Conservation (phyloP, 2,329 filamentous ascomycete genomes). For the Chaetomium sp. region DNA sequence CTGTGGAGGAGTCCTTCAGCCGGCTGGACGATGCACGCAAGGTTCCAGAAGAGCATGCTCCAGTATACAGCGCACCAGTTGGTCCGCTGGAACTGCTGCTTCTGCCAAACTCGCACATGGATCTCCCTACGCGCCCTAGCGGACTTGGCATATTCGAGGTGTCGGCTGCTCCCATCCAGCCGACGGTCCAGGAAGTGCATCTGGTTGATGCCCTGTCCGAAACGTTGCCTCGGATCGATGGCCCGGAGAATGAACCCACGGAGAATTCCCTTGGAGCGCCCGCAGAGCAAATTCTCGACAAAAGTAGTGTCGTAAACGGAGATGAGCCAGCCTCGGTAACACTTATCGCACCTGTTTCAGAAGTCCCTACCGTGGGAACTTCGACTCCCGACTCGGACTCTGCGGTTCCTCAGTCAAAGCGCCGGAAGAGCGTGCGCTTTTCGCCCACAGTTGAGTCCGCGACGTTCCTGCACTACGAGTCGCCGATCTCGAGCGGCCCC, state of each 20-base stretch:
- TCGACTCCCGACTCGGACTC: background rate
- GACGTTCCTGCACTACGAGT: slow-evolving; percentile 49
- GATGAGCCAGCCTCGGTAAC: too few relatives aligned
- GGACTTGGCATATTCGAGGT: background rate
- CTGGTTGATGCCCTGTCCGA: background rate
- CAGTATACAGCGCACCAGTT: too few relatives aligned
- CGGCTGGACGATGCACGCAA: too few relatives aligned
- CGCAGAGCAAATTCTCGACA: too few relatives aligned
- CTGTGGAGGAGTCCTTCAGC: background rate
- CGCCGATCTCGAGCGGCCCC: slow-evolving; percentile 38
- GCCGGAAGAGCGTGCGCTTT: slow-evolving; percentile 62
- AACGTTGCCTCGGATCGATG: too few relatives aligned
- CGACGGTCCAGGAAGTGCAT: background rate
- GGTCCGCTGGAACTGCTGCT: slow-evolving; percentile 12
- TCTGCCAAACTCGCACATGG: slow-evolving; percentile 18
- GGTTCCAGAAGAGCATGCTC: too few relatives aligned
- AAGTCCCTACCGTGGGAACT: background rate
- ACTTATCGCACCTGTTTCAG: slow-evolving; percentile 3
- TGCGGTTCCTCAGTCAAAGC: slow-evolving; percentile 29
- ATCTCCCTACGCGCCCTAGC: slow-evolving; percentile 6
- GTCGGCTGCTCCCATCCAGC: background rate
- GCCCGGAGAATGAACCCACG: too few relatives aligned
- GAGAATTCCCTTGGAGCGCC: too few relatives aligned
- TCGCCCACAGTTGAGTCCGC: slow-evolving; percentile 61
- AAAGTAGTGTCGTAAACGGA: too few relatives aligned